Conservation (phyloP, 208 protist genomes). For the Wallacemonas sp. region DNA sequence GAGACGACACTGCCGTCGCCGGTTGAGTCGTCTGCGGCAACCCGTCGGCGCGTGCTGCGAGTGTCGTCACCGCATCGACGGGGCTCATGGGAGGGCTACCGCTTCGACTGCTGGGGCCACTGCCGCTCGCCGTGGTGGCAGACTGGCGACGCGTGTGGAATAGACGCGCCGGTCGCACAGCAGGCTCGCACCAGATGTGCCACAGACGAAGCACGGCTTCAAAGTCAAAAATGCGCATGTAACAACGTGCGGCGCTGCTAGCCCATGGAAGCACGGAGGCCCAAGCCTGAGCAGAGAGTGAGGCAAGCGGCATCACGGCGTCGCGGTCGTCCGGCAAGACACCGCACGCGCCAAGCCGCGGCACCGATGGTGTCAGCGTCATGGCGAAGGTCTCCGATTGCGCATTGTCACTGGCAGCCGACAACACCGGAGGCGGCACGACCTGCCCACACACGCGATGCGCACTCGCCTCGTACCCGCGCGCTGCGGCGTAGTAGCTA, state of each 20-base stretch:
- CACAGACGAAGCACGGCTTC: slow-evolving; percentile 65
- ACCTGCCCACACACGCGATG: slow-evolving; percentile 18
- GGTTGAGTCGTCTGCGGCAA: too few relatives aligned
- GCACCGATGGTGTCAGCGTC: too few relatives aligned
- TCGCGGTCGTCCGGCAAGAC: too few relatives aligned
- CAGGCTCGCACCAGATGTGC: slow-evolving; percentile 12
- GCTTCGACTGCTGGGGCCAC: not conserved
- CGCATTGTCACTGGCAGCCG: too few relatives aligned
- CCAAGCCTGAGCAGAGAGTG: too few relatives aligned
- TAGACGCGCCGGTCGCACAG: not conserved
- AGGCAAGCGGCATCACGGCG: not conserved
- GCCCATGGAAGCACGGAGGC: slow-evolving; percentile 6
- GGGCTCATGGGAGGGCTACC: not conserved
- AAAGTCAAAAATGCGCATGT: slow-evolving; percentile 68
- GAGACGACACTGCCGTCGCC: too few relatives aligned
- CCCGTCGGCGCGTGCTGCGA: too few relatives aligned
- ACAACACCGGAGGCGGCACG: too few relatives aligned
- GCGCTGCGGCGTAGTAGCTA: slow-evolving; percentile 37
- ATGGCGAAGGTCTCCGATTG: too few relatives aligned
- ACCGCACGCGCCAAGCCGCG: too few relatives aligned
- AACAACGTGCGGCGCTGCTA: slow-evolving; percentile 71
- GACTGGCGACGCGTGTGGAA: too few relatives aligned
- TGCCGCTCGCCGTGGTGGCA: too few relatives aligned
- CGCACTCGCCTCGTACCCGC: slow-evolving; percentile 22
- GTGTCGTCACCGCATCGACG: not conserved